Base-by-base conservation (phyloP, 2,329 filamentous ascomycete genomes). In the Pestalotiopsis sp. region DNA sequence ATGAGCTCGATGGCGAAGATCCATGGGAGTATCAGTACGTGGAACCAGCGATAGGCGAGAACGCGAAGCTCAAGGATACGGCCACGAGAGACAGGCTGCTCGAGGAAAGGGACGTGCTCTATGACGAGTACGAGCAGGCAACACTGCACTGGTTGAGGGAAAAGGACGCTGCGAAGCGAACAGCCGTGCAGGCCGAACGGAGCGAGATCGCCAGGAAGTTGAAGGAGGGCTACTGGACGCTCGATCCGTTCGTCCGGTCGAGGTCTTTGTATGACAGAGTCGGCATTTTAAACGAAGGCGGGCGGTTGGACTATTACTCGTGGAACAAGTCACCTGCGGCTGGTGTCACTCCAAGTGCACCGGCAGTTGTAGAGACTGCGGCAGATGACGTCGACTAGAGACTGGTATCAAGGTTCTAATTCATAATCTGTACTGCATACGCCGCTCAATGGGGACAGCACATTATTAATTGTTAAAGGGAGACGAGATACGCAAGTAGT, bases 231-330 rank as follows among this genome's bases (percentile, higher is more conserved):
- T 99, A 98, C 82, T 99, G 96, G 95, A 86, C 87, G 52, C 80
- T 98, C 65, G 96, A 99, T 81, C 94, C 94, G 0, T 97, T 95
- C 78, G 79, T 98, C 38, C 86, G 96, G 52, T 93, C 95, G 13
- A 87, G 91, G 75, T 92, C 91, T n/a, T 81, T 93, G 70, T 98
- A 97, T 74, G 96, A 99, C 79, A 88, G 96, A 69, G 87, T 86
- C 13, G 93, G 94, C 1, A 83, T 96, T 69, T 85, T 98, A 60
- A 82, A 88, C 69, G 81, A 85, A 0, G 89, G 85, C 12, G 95
- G 94, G 1, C 86, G 86, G 76, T 81, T 95, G 58, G 83, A 93
- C 45, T 95, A 93, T 79, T 96, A 97, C 75, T 79, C 83, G 4
- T 71, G 73, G 39, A 70, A 74, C 62, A 70, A 72, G 61, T 55